Base-by-base conservation (phyloP, 1,284 basidiomycete genomes). In the Mycosarcoma mackinlayi region DNA sequence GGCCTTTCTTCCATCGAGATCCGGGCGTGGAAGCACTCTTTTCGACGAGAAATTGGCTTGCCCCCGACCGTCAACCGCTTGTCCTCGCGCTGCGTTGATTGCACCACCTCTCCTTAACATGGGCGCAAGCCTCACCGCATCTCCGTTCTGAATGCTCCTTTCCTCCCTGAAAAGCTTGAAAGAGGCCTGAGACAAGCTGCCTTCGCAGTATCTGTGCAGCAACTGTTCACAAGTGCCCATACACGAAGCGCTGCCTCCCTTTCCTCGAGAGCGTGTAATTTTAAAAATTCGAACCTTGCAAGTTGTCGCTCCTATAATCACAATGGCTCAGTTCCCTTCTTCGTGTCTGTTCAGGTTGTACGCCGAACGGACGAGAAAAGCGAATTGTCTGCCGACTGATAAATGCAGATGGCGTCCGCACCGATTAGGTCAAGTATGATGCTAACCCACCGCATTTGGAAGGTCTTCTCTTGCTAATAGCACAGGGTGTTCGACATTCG, bases 1-100 rank as follows among this genome's bases (percentile, higher is more conserved):
- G 67, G 19, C 42, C 61, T 11, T 49, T 40, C 37, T 70, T 59
- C 31, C 61, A 60, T 31, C 67, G 67, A 28, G 67, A 70, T 16
- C 67, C 67, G 3, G 35, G 57, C 39, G 14, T 64, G 23, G 67
- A 70, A n/a, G 53, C 57, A 5, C 33, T 64, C 8, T 64, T 64
- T 35, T 60, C 61, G n/a, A 70, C 67, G 7, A 48, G 67, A 24
- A 64, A 64, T 25, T 70, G 67, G 67, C 49, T 70, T 10, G 61
- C 56, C 18, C 61, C 67, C 18, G 50, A 61, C 10, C 60, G 67
- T 14, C 34, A 47, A 25, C 67, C 67, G 24, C 37, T 66, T 11
- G 48, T 41, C 10, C 52, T 66, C 18, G 35, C 42, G 4, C 34
- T 66, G 40, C 63, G 63, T 30, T 66, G 57, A 66, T 38, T n/a